These are phyloP conservation scores for Pisolithus thermaeus DNA, from an alignment of 1,284 basidiomycete genomes.

Conservation along the genomic window DNA sequence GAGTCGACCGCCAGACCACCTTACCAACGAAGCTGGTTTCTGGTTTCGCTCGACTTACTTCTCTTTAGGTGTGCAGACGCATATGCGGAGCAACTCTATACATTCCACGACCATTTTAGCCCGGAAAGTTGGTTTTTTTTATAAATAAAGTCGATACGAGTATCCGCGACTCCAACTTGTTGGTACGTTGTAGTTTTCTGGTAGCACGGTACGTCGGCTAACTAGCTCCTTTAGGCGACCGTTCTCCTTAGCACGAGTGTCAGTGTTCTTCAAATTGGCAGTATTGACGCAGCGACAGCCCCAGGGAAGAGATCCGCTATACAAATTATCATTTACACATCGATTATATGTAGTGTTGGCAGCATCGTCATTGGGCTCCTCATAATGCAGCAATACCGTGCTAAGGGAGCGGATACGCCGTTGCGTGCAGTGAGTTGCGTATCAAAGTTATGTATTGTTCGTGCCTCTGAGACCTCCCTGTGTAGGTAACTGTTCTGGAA, in stretches of 20 bases:
- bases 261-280: constrained; percentile 16
- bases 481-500: constrained; percentile 20
- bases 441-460: background rate
- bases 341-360: constrained; percentile 24
- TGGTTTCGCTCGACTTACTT: constrained; percentile 17
- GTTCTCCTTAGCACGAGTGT: constrained; percentile 24
- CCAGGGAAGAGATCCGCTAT: constrained; percentile 9
- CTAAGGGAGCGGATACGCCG: constrained; percentile 29
- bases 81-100: constrained; percentile 22
- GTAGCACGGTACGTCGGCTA: background rate
- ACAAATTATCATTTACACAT: constrained; percentile 27
- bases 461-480: constrained; percentile 1
- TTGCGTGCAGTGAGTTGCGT: constrained; percentile 19
- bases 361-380: constrained; percentile 25
- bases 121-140: constrained; percentile 23
- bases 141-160: constrained; percentile 26
- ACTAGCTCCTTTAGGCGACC: constrained; percentile 16
- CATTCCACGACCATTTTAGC: constrained; percentile 21
- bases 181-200: constrained; percentile 12
- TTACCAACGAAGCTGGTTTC: constrained; percentile 16
- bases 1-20: constrained; percentile 5
- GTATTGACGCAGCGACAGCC: background rate
- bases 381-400: constrained; percentile 29
- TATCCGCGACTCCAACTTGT: constrained; percentile 25
- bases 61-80: constrained; percentile 24